Evolutionary conservation across 2,329 filamentous ascomycete species (phyloP), one percentile per base, ranked within the genome.

Genomic region (Scortechinia acanthostroma): DNA sequence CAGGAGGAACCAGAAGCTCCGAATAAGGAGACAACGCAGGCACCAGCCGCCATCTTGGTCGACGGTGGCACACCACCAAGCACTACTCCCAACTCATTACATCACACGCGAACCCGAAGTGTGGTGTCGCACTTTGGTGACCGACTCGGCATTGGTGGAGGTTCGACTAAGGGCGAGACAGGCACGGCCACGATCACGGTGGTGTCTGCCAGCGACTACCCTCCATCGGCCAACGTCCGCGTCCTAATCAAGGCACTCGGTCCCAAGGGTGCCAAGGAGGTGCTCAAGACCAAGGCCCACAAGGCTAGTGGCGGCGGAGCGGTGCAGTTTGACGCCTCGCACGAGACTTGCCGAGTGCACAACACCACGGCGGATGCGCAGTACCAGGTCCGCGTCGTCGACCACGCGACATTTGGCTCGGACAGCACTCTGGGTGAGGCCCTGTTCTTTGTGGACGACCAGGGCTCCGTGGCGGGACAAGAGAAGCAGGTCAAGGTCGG

Each of bases 241-340:
- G 78, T 95, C 42, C 66, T 77, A 47, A 68, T 95, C 52, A 82
- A 80, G 46, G 80, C 87, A 52, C 59, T 87, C 23, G 70, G 73
- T 3, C 66, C 80, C 42, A 91, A 86, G 64, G 76, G 71, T 43
- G 10, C 10, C 10, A 96, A 93, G 68, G 78, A 86, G 42, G 70
- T 98, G 42, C 83, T 91, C 67, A 96, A 97, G 71, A 96, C 91
- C 19, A 95, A 95, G 61, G 86, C 93, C 51, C 78, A 87, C 68
- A 95, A 95, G 63, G 76, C 83, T 1, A 67, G 77, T 2, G 88
- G 86, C 2, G 88, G 86, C 2, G 66, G 17, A 6, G 10, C 73
- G 3, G 77, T 88, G 49, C 73, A 70, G 16, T 95, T 81, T 61
- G 83, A 89, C 50, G 88, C 95, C 60, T 82, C 79, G 1, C 91